Evolutionary conservation across 164 flowering plant genomes (phyloP).

Genomic region (Cinnamomum micranthum): DNA sequence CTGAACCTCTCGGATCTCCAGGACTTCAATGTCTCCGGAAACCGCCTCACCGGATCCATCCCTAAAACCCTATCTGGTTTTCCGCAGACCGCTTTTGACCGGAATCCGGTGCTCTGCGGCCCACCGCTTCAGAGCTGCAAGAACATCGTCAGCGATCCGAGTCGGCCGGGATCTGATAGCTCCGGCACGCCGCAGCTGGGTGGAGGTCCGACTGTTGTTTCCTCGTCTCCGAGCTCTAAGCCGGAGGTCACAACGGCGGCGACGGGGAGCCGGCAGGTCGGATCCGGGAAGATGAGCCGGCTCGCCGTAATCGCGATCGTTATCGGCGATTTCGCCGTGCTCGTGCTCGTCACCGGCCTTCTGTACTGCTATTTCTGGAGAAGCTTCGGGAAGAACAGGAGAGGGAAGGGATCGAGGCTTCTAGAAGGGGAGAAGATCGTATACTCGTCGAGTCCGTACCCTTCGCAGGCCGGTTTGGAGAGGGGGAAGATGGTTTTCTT

Average conservation of each 20-base stretch:
- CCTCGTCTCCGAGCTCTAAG: slow-evolving; percentile 48
- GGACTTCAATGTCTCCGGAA: slow-evolving; percentile 71
- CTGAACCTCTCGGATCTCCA: slow-evolving; percentile 41
- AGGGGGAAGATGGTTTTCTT: slow-evolving; percentile 80
- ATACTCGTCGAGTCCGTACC: slow-evolving; percentile 58
- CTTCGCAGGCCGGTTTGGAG: slow-evolving; percentile 39
- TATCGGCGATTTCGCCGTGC: slow-evolving; percentile 55
- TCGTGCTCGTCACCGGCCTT: slow-evolving; percentile 42
- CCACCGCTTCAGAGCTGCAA: slow-evolving; percentile 49
- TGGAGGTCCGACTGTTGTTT: slow-evolving; percentile 18
- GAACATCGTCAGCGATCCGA: slow-evolving; percentile 29
- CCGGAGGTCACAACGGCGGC: slow-evolving; percentile 22
- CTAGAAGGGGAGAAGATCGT: slow-evolving; percentile 59
- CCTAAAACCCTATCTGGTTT: slow-evolving; percentile 54
- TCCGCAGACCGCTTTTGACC: slow-evolving; percentile 47
- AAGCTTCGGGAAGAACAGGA: slow-evolving; percentile 22
- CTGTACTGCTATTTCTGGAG: slow-evolving; percentile 74
- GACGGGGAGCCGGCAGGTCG: slow-evolving; percentile 2
- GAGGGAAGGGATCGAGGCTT: slow-evolving; percentile 28
- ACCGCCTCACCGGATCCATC: slow-evolving; percentile 56
- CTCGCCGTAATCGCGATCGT: slow-evolving; percentile 56
- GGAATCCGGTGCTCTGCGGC: slow-evolving; percentile 58
- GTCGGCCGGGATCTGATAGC: slow-evolving; percentile 38
- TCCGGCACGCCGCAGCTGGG: slow-evolving; percentile 29
- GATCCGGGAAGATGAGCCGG: slow-evolving; percentile 35